Base-by-base conservation (phyloP, 495 filamentous ascomycete species). In the Parachaetomium inaequale region DNA sequence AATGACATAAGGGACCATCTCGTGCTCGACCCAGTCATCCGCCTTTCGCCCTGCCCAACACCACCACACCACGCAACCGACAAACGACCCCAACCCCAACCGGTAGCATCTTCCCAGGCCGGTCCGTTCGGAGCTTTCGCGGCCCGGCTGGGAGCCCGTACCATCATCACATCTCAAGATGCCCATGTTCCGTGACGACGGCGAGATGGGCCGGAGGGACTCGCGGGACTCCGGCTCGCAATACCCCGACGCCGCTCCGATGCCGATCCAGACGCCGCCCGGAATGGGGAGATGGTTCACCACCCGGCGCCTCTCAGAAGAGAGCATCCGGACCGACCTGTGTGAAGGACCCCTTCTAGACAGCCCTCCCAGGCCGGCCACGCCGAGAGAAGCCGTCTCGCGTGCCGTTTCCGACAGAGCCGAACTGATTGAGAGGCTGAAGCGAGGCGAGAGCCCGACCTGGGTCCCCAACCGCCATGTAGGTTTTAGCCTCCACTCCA, bases 381-480 rank as follows among this genome's bases (percentile, higher is more conserved):
- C 72, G 1, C 73, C 73, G n/a, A 72, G 73, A 45, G 57, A 65
- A 21, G 58, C 65, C 34, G 49, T 61, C 34, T 55, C 68, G 17
- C 66, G 66, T 52, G 56, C 68, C 34, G 77, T 76, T 54, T 75
- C 77, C 15, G 84, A 90, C 68, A 83, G 93, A 63, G 86, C 84
- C 53, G 87, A 92, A 73, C 81, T 96, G 63, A 96, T 97, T 62
- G 85, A 91, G 73, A 81, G 88, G 63, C 82, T 96, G 64, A 98
- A 97, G 77, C 83, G 81, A 74, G 84, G 85, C 40, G 86, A 93
- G 72, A 88, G 84, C 59, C 88, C 88, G 52, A 86, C 86, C 19
- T 95, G 92, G 91, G 76, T 83, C 28, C 83, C 85, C 38, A 82
- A 82, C 71, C 78, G 78, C 66, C 78, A 83, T 78, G 89, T 92